These are phyloP conservation scores for Populus hybrid DNA, from an alignment of 441 rosid species.

Conservation along the genomic window DNA sequence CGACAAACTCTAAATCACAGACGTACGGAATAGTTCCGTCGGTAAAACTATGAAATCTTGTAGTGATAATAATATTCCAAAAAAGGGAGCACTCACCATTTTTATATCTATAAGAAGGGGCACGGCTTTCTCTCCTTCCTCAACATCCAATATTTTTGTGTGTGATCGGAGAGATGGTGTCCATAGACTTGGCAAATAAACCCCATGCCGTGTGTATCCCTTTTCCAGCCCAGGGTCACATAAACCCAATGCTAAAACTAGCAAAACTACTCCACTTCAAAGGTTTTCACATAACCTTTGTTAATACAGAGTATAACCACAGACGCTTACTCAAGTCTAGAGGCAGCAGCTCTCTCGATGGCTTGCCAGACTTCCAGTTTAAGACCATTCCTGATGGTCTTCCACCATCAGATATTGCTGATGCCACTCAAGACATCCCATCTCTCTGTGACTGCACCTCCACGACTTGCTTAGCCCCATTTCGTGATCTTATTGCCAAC, in stretches of 20 bases:
- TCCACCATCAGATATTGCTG: constrained; percentile 2
- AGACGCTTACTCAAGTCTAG: constrained; percentile 16
- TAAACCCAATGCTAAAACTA: constrained; percentile 34
- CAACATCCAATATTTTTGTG: background rate
- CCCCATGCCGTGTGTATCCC: constrained; percentile 34
- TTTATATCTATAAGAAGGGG: background rate
- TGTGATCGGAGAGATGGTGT: background rate
- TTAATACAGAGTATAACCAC: constrained; percentile 43
- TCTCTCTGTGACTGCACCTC: constrained; percentile 18
- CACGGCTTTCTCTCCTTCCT: background rate
- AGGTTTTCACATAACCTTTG: constrained; percentile 43
- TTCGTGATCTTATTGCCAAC: constrained; percentile 21
- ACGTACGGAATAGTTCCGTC: too few species aligned
- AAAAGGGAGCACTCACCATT: too few species aligned
- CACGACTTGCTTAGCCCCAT: constrained; percentile 22
- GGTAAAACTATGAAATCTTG: too few species aligned
- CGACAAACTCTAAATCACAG: too few species aligned
- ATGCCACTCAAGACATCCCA: constrained; percentile 21
- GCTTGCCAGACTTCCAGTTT: constrained; percentile 21
- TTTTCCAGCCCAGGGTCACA: constrained; percentile 42
- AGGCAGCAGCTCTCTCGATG: background rate
- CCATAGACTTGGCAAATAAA: background rate
- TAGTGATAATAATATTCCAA: too few species aligned
- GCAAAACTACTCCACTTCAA: constrained; percentile 36
- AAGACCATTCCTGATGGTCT: constrained; percentile 27